Base-by-base conservation (phyloP, 2,329 filamentous ascomycete species). In the Metarhizium rileyi region DNA sequence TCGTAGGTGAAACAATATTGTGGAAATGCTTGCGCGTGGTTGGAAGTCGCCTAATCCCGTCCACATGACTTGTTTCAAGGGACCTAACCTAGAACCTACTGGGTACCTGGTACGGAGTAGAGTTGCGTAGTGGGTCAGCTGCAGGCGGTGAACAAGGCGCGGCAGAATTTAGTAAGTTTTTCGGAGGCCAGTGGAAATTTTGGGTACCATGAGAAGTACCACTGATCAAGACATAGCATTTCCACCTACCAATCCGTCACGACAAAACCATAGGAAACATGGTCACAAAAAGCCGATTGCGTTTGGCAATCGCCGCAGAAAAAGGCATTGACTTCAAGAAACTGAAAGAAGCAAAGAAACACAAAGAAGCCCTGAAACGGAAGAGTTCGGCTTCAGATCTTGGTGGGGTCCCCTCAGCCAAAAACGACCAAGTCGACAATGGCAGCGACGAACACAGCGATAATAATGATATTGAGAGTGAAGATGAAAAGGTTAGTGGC, bases 271-370 rank as follows among this genome's bases (percentile, higher is more conserved):
- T 14, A 25, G 8, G 18, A 36, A 53, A 47, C 41, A 72, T 72
- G 70, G 70, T 69, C 46, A 66, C 63, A 23, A 72, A 69, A 61
- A 70, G 70, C 61, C 77, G 74, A 56, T 66, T 81, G 48, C 76
- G 74, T 63, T 64, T 74, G 62, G 77, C 77, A 9, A 65, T 81
- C 16, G 71, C 70, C 44, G 74, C 74, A 38, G 74, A 81, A 46
- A 78, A 80, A 61, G 73, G 75, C 42, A 62, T 66, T 14, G 76
- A 81, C 52, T 75, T 74, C 44, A 67, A 73, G 55, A 77, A 77
- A 57, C 56, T 73, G 40, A 77, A 74, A 58, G 67, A 75, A 50
- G 66, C 71, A 61, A 74, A 74, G 56, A 69, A 70, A 56, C 62
- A 68, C 56, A 76, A 75, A 63, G 64, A 64, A 22, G 65, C 67